A percentile compares a stretch with the other conserved stretches of the same genome.
Evolutionary conservation across 208 protist species (phyloP).

Genomic region (Leishmania gerbilli): DNA sequence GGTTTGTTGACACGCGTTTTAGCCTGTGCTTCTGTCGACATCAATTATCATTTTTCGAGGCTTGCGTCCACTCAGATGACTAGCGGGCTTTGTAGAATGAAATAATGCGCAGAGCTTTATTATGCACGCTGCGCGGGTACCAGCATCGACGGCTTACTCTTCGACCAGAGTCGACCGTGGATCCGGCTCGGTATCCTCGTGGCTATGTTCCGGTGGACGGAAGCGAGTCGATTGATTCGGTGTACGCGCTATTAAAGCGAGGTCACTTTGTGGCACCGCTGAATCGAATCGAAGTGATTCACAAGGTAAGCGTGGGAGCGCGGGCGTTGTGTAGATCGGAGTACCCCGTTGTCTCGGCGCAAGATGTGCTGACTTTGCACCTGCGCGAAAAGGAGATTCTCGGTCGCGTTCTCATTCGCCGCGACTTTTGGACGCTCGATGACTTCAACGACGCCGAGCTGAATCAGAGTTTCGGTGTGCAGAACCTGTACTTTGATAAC

Average conservation of each 20-base stretch:
- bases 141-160: constrained; percentile 19
- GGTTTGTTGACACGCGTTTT: background rate
- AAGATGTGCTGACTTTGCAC: constrained; percentile 57
- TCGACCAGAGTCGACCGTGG: constrained; percentile 37
- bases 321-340: constrained; percentile 59
- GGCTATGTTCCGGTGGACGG: constrained; percentile 86
- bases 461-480: constrained; percentile 87
- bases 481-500: constrained; percentile 92
- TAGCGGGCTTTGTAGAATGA: background rate
- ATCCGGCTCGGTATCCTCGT: constrained; percentile 56
- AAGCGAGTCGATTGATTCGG: constrained; percentile 70
- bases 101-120: background rate
- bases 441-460: constrained; percentile 90
- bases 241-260: constrained; percentile 75
- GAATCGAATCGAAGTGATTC: constrained; percentile 74
- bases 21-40: background rate
- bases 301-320: constrained; percentile 61
- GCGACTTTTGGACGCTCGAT: constrained; percentile 87
- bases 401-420: constrained; percentile 67
- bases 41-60: background rate
- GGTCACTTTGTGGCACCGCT: constrained; percentile 83
- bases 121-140: background rate
- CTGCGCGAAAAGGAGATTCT: constrained; percentile 60
- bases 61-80: background rate
- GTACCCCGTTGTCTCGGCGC: constrained; percentile 50